phyloP scores from a whole-genome alignment of 495 filamentous ascomycete genomes.

The Aspergillus cavernicola region DNA sequence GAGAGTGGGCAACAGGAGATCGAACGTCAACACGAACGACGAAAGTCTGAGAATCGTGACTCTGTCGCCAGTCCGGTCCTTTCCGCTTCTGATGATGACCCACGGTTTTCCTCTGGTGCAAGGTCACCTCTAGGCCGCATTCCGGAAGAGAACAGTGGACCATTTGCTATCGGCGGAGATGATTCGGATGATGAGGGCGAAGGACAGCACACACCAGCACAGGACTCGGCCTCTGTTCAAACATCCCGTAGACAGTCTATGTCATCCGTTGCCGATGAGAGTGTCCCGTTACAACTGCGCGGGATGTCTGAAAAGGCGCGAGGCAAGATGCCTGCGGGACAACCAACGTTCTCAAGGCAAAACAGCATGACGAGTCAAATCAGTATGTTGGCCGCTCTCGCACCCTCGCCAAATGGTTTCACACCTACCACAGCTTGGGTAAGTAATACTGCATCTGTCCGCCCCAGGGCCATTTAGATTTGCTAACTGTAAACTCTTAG shows the following conservation, averaged over 20 bases:
- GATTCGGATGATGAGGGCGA: constrained; percentile 75
- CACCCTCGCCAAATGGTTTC: constrained; percentile 56
- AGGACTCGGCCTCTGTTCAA: constrained; percentile 66
- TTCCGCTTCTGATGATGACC: constrained; percentile 66
- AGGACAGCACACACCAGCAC: constrained; percentile 60
- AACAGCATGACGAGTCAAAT: constrained; percentile 83
- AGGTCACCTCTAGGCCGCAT: constrained; percentile 67
- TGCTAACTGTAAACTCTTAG: constrained; percentile 43
- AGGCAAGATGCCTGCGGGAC: constrained; percentile 91
- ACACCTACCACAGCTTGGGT: constrained; percentile 74
- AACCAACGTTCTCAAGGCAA: constrained; percentile 80
- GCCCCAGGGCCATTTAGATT: neutral
- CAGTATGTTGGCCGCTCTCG: constrained; percentile 57
- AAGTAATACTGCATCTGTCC: constrained; percentile 22
- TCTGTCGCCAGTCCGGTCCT: constrained; percentile 31
- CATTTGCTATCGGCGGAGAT: constrained; percentile 88
- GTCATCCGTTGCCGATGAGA: constrained; percentile 71
- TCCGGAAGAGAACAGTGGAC: constrained; percentile 66
- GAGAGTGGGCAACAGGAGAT: constrained; percentile 94
- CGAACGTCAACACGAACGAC: constrained; percentile 68
- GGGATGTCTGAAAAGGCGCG: constrained; percentile 98
- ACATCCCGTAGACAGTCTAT: constrained; percentile 69
- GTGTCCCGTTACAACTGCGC: constrained; percentile 80
- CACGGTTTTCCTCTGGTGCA: constrained; percentile 60
- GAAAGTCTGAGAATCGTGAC: constrained; percentile 60